Conservation (phyloP, 768 basidiomycete genomes). For the Lyophyllum shimeji region DNA sequence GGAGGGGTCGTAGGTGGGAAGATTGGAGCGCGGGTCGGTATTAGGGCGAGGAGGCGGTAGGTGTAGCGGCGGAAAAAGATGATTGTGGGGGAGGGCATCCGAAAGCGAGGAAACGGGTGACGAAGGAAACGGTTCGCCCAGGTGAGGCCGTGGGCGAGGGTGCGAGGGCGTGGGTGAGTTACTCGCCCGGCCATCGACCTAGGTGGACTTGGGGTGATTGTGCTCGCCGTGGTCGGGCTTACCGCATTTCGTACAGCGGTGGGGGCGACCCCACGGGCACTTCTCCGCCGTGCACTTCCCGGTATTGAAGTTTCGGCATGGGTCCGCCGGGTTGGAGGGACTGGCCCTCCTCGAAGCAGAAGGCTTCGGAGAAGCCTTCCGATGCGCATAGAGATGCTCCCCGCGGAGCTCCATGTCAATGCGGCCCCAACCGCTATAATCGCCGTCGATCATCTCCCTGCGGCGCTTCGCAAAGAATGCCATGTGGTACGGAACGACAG, state of each 20-base stretch:
- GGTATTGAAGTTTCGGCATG: background rate
- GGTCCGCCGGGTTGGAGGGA: background rate
- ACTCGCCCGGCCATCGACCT: background rate
- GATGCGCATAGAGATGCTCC: background rate
- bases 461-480: background rate
- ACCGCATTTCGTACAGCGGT: background rate
- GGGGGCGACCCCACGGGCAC: background rate
- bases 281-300: background rate
- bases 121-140: too few relatives aligned
- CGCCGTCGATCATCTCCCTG: background rate
- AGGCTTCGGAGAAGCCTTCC: background rate
- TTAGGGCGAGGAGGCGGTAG: constrained; percentile 18
- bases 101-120: too few relatives aligned
- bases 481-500: background rate
- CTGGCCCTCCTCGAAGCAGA: background rate
- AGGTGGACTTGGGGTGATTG: background rate
- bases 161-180: background rate
- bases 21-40: constrained; percentile 24
- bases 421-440: background rate
- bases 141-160: too few relatives aligned
- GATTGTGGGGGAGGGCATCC: background rate
- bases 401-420: background rate
- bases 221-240: too few relatives aligned
- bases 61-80: background rate
- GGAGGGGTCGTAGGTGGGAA: background rate